Evolutionary conservation across 2,329 filamentous ascomycete genomes (phyloP).

Genomic region (Colletotrichum sp.): DNA sequence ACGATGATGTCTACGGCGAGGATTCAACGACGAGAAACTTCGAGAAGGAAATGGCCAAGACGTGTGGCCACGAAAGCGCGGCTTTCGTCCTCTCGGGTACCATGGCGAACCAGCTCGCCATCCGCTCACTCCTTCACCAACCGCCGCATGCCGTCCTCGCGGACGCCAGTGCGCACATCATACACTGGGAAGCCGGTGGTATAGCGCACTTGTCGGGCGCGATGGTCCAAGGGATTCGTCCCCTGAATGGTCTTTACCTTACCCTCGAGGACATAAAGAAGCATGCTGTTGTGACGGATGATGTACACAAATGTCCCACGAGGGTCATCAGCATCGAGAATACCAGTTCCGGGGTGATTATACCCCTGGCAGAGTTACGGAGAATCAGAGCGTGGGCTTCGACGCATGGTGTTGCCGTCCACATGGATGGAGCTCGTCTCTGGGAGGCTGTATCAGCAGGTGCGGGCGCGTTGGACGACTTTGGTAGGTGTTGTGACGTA

Average conservation of each 20-base stretch:
- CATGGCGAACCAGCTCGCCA: constrained; percentile 80
- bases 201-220: constrained; percentile 70
- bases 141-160: constrained; percentile 75
- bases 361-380: constrained; percentile 69
- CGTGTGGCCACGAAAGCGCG: constrained; percentile 62
- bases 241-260: constrained; percentile 40
- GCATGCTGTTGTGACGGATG: constrained; percentile 41
- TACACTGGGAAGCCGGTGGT: constrained; percentile 60
- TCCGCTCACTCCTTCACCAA: constrained; percentile 71
- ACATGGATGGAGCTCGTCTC: constrained; percentile 56
- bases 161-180: constrained; percentile 71
- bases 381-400: constrained; percentile 69
- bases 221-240: constrained; percentile 52
- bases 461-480: constrained; percentile 44
- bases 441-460: constrained; percentile 54
- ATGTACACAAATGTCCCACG: constrained; percentile 45
- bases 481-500: constrained; percentile 51
- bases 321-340: constrained; percentile 47
- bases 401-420: constrained; percentile 46
- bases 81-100: constrained; percentile 79
- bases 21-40: constrained; percentile 72
- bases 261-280: constrained; percentile 45
- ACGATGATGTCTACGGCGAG: constrained; percentile 79
- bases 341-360: constrained; percentile 60
- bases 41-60: constrained; percentile 68